phyloP scores from a whole-genome alignment of 73 alveolate genomes.

The Effrenium voratum region DNA sequence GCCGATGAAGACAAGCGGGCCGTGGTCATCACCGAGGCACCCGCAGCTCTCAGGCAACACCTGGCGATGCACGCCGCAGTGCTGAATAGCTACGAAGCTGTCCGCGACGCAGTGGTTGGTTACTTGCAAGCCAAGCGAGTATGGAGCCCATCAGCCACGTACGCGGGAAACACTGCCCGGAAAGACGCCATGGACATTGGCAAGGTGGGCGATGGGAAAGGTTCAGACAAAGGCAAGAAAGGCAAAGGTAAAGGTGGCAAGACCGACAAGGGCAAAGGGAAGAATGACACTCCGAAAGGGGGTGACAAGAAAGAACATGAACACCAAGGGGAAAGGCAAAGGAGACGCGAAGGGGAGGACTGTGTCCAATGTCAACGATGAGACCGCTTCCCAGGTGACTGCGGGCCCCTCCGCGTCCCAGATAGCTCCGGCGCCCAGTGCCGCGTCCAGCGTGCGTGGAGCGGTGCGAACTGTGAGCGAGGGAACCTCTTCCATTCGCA shows the following conservation, averaged over 20 bases:
- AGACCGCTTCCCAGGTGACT: neutral
- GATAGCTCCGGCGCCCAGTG: neutral
- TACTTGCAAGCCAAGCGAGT: neutral
- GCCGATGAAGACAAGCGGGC: neutral
- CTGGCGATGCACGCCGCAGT: neutral
- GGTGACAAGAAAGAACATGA: neutral
- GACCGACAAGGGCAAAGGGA: neutral
- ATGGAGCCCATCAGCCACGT: neutral
- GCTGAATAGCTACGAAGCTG: neutral
- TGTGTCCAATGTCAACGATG: neutral
- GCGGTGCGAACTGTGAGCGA: too few species aligned
- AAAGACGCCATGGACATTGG: neutral
- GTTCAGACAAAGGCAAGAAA: neutral
- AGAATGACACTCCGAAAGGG: neutral
- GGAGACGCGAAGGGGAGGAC: neutral
- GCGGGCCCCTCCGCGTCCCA: neutral
- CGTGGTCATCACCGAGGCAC: neutral
- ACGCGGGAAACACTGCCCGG: neutral
- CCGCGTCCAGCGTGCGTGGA: too few species aligned
- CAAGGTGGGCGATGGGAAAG: neutral
- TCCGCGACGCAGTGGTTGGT: neutral
- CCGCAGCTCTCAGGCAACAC: neutral
- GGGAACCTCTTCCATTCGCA: too few species aligned
- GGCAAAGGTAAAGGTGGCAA: neutral
- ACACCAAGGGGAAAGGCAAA: neutral